Percentiles rank a stretch among this genome's conserved stretches.
phyloP scores from a whole-genome alignment of 2,329 filamentous ascomycete species.

The Sclerotinia sclerotiorum region DNA sequence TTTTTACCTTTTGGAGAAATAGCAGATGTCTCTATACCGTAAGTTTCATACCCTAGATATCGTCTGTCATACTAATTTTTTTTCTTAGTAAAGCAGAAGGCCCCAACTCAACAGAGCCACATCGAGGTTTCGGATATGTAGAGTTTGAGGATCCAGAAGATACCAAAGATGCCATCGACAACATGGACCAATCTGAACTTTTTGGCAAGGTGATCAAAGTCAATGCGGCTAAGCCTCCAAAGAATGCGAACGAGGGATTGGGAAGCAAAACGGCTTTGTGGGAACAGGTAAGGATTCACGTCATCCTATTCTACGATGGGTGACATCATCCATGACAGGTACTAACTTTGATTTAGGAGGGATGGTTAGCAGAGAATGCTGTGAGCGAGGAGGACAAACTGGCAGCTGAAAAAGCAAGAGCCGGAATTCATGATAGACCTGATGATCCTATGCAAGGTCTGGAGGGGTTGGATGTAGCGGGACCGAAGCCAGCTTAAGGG shows the following conservation, averaged over 20 bases:
- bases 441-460: constrained; percentile 95
- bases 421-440: constrained; percentile 52
- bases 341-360: constrained; percentile 62
- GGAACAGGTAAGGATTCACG: constrained; percentile 75
- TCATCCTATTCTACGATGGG: background rate
- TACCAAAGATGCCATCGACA: constrained; percentile 93
- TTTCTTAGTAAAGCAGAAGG: constrained; percentile 68
- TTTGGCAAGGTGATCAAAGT: constrained; percentile 93
- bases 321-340: background rate
- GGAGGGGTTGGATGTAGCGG: constrained; percentile 89
- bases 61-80: constrained; percentile 26
- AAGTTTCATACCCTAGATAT: constrained; percentile 24
- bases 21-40: constrained; percentile 80
- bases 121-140: constrained; percentile 94
- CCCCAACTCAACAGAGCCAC: constrained; percentile 73
- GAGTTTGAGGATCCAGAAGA: constrained; percentile 87
- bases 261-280: constrained; percentile 93
- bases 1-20: constrained; percentile 98
- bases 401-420: constrained; percentile 55
- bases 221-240: constrained; percentile 86
- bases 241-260: constrained; percentile 81
- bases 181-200: constrained; percentile 96
- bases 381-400: constrained; percentile 76
- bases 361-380: constrained; percentile 86
- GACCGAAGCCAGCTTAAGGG: constrained; percentile 72